Evolutionary conservation across 352 stramenopile species (phyloP), one percentile per base, ranked within the genome.

Genomic region (Thraustochytrium sp.): DNA sequence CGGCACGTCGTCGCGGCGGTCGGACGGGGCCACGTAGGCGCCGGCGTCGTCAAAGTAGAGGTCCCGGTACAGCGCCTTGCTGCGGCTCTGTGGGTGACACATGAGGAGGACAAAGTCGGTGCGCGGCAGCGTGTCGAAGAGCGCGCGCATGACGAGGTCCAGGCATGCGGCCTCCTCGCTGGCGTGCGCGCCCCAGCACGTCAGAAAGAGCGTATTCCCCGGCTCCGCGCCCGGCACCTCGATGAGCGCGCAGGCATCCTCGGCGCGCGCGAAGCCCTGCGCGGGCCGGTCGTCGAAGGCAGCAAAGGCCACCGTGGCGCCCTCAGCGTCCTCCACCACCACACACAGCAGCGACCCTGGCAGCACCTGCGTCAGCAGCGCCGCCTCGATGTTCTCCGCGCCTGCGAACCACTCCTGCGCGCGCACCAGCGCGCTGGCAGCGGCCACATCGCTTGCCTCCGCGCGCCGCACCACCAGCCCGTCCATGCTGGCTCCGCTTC

Each of bases 61-160:
- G 34, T 77, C 65, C 5, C 34, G 11, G 23, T 36, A 62, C 11
- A 77, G 65, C 11, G 9, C 23, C 31, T 77, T 77, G 65, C 36
- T 16, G 49, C 4, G 65, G 65, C 65, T 72, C 40, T n/a, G 40
- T 11, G 65, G 49, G 42, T 61, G 31, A 44, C 48, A 65, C 31
- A 61, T 55, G 44, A 51, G 9, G 8, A 80, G 26, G 29, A 80
- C 46, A 80, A 42, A 80, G 68, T 80, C 68, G n/a, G 34, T 80
- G 16, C 31, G 34, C 13, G 68, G 68, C 31, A 64, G 34, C 42
- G 68, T 80, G 5, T 46, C 68, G 3, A 80, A 72, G 13, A 80
- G 68, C 21, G 44, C 26, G 48, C 53, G 48, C 48, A 80, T 65
- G 42, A 29, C 34, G 8, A 80, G 3, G 9, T 80, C 68, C 16